Percentiles rank a stretch among this genome's conserved stretches.
Evolutionary conservation across 1,284 basidiomycete genomes (phyloP).

Genomic region (Phellinidium pouzarii): DNA sequence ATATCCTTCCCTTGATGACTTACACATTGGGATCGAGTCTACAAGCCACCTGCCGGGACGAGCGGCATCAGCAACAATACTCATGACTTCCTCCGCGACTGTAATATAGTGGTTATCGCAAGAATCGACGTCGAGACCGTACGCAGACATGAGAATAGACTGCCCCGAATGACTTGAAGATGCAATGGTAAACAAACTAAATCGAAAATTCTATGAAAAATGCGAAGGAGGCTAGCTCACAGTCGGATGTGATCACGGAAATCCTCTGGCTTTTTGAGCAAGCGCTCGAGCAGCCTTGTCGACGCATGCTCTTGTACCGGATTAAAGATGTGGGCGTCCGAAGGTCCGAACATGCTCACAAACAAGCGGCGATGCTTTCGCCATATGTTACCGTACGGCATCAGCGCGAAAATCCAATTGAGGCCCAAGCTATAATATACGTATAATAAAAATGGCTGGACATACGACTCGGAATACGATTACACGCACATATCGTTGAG

Average conservation of each 20-base stretch:
- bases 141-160: conserved; percentile 9
- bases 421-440: neutral
- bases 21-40: conserved; percentile 50
- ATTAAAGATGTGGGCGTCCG: conserved; percentile 19
- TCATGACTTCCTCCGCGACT: conserved; percentile 26
- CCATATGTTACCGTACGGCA: conserved; percentile 25
- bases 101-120: conserved; percentile 3
- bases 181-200: neutral
- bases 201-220: neutral
- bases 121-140: conserved; percentile 6
- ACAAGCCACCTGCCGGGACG: conserved; percentile 54
- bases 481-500: conserved; percentile 10
- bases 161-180: conserved; percentile 9
- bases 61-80: conserved; percentile 26
- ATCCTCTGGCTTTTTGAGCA: conserved; percentile 22
- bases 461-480: neutral
- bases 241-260: conserved; percentile 24
- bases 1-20: conserved; percentile 20
- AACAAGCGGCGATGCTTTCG: conserved; percentile 23
- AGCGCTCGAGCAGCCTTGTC: conserved; percentile 20
- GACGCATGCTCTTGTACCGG: conserved; percentile 22
- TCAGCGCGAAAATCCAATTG: conserved; percentile 19
- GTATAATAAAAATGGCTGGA: neutral
- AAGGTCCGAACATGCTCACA: conserved; percentile 23
- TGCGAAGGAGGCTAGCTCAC: conserved; percentile 18